Base-by-base conservation (phyloP, 1,139 yeast species). In the Magnusiomyces sp. region DNA sequence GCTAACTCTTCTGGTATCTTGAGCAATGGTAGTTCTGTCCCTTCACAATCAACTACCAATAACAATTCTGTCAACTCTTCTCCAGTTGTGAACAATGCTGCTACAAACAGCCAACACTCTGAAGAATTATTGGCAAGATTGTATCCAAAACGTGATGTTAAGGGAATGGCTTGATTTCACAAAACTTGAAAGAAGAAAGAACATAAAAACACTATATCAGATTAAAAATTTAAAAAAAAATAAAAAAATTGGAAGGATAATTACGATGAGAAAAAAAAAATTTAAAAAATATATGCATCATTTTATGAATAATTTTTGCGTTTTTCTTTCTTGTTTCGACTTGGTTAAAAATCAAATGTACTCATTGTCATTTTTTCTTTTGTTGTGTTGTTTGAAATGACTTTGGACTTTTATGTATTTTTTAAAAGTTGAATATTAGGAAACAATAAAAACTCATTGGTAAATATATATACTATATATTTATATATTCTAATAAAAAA, bases 51-150 rank as follows among this genome's bases (percentile, higher is more conserved):
- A 20, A 39, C 42, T 19, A 19, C 13, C 31, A 39, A 39, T 11
- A 39, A 11, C 11, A 19, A 29, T 29, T 20, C 20, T 34, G n/a
- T 14, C 37, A 34, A 34, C n/a, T n/a, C 37, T n/a, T 34, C 16
- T 34, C 37, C 37, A 19, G 20, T 27, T 39, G 10, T 14, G 16
- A 20, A 29, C 37, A 34, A 34, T 23, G 29, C 42, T 20, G 31
- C 42, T 11, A 39, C 29, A 9, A 20, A 11, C 13, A 11, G 4
- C 5, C 13, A 16, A 13, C 31, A 20, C 17, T 13, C 31, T 13
- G 31, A 27, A 39, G 42, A 39, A 14, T 20, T 39, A 29, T n/a
- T 39, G 11, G 42, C 42, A 19, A 39, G 42, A 39, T 39, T 39
- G 42, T 20, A 19, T 13, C 31, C 31, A 11, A 39, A 39, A 13